Conservation (phyloP, 2,329 filamentous ascomycete genomes). For the Colletotrichum sp. region DNA sequence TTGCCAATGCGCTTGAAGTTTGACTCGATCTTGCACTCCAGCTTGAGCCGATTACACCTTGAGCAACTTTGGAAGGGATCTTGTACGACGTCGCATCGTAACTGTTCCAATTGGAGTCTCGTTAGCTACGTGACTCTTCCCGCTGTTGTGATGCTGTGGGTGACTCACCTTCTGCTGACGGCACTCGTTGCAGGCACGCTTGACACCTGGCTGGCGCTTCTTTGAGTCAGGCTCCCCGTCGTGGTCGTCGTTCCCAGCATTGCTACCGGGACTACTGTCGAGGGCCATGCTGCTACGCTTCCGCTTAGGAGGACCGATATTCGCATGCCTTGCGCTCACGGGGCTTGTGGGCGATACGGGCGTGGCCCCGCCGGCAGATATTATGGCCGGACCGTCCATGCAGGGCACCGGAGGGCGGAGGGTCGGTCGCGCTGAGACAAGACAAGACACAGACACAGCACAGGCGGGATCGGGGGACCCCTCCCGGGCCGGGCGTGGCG, state of each 20-base stretch:
- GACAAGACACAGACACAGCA: constrained; percentile 8
- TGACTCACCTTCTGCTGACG: constrained; percentile 80
- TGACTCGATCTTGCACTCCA: constrained; percentile 85
- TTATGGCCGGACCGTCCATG: constrained; percentile 53
- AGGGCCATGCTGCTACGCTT: constrained; percentile 60
- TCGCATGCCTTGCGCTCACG: constrained; percentile 54
- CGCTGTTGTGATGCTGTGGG: not conserved
- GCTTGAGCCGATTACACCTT: constrained; percentile 78
- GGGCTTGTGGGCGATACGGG: constrained; percentile 61
- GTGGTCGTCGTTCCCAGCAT: constrained; percentile 62
- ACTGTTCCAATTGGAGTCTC: constrained; percentile 44
- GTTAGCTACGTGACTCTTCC: not conserved
- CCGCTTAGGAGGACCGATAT: constrained; percentile 55
- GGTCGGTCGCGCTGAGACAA: constrained; percentile 17
- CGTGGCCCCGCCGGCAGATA: constrained; percentile 49
- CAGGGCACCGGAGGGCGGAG: constrained; percentile 25
- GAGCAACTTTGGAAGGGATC: constrained; percentile 80
- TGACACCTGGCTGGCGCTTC: constrained; percentile 71
- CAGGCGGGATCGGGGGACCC: constrained; percentile 21
- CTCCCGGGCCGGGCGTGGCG: constrained; percentile 17
- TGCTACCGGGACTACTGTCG: constrained; percentile 67
- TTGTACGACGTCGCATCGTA: constrained; percentile 84
- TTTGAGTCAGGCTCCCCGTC: constrained; percentile 55
- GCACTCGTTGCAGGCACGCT: constrained; percentile 85
- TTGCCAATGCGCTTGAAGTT: constrained; percentile 88